Conservation (phyloP, 306 rosid species). For the Medicago truncatula region DNA sequence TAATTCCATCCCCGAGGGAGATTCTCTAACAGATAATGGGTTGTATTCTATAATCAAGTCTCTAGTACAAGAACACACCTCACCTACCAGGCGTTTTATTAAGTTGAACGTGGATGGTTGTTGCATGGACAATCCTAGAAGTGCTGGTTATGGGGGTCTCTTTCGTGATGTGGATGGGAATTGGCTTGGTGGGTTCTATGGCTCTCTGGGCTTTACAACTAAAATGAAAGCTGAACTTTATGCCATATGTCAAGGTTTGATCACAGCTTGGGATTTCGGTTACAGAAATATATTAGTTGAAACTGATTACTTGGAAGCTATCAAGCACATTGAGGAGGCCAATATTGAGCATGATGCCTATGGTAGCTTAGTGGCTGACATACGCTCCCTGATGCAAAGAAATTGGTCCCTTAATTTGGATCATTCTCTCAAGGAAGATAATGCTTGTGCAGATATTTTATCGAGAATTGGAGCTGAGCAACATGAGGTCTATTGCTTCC, state of each 20-base stretch:
- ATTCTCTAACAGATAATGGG: slow-evolving; percentile 29
- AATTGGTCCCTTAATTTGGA: slow-evolving; percentile 35
- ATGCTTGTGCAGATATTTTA: slow-evolving; percentile 30
- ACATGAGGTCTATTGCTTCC: slow-evolving; percentile 31
- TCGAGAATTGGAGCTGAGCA: slow-evolving; percentile 37
- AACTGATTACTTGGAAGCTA: slow-evolving; percentile 26
- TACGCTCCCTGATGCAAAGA: slow-evolving; percentile 34
- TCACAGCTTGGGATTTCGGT: slow-evolving; percentile 41
- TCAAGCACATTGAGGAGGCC: slow-evolving; percentile 25
- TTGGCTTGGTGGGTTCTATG: slow-evolving; percentile 35
- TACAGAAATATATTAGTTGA: slow-evolving; percentile 18
- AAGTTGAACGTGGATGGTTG: slow-evolving; percentile 33
- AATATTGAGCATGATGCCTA: slow-evolving; percentile 21
- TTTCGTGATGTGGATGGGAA: slow-evolving; percentile 28
- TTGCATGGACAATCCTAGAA: slow-evolving; percentile 19
- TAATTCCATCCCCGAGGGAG: not conserved
- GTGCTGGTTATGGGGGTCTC: slow-evolving; percentile 37
- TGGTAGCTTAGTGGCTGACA: slow-evolving; percentile 24
- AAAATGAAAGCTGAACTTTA: slow-evolving; percentile 22
- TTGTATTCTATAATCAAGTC: slow-evolving; percentile 34
- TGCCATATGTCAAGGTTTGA: slow-evolving; percentile 39
- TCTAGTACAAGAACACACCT: slow-evolving; percentile 34
- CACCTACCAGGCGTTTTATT: slow-evolving; percentile 21
- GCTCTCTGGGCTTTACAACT: slow-evolving; percentile 12
- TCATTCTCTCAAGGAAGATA: slow-evolving; percentile 31